phyloP scores from a whole-genome alignment of 352 stramenopile genomes.

The Thalassiosira livingstoniorum region DNA sequence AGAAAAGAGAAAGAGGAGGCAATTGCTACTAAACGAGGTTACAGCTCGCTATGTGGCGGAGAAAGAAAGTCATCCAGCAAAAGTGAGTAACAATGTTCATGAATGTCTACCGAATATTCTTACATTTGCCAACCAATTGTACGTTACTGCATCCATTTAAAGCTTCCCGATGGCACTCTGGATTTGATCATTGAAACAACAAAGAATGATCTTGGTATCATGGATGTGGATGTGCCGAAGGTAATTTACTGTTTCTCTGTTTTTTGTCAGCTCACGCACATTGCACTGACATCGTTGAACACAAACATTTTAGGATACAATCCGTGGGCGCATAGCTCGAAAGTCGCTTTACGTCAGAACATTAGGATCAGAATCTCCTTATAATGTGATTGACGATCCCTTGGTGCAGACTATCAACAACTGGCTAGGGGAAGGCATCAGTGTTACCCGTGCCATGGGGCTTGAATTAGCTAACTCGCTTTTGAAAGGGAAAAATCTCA shows the following conservation, averaged over 20 bases:
- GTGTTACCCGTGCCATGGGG: conserved; percentile 38
- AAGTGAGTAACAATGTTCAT: too few relatives aligned
- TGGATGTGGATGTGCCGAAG: conserved; percentile 44
- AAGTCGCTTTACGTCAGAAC: conserved; percentile 37
- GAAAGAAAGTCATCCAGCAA: conserved; percentile 3
- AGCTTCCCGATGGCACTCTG: conserved; percentile 28
- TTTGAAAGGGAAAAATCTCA: conserved; percentile 27
- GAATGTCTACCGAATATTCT: too few relatives aligned
- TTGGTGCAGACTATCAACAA: conserved; percentile 44
- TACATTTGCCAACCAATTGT: too few relatives aligned
- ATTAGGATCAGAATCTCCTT: not conserved
- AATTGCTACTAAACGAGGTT: conserved; percentile 42
- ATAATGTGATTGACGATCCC: conserved; percentile 36
- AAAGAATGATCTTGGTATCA: conserved; percentile 47
- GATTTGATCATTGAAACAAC: conserved; percentile 23
- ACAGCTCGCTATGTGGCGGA: conserved; percentile 31
- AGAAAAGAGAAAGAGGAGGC: conserved; percentile 24
- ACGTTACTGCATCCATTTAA: too few relatives aligned
- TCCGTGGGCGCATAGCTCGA: conserved; percentile 25
- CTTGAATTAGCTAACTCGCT: conserved; percentile 35
- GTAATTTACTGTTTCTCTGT: too few relatives aligned
- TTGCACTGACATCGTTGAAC: too few relatives aligned
- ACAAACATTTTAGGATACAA: too few relatives aligned
- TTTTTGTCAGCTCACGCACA: too few relatives aligned
- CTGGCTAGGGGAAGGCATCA: conserved; percentile 34